These are phyloP conservation scores for Nakazawaea ishiwadae DNA, from an alignment of 805 yeast species.

Conservation along the genomic window DNA sequence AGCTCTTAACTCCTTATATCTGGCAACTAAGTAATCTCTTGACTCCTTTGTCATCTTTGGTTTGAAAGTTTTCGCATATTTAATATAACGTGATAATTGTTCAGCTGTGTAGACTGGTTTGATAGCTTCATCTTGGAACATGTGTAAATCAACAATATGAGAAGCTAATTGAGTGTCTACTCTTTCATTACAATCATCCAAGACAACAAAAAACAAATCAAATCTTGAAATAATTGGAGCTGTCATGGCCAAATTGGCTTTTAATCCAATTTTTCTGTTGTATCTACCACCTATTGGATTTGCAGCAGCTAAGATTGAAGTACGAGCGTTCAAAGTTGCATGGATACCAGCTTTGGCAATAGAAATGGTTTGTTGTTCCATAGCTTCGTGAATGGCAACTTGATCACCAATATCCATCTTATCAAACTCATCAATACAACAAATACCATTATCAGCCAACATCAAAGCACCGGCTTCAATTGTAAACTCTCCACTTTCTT, in stretches of 20 bases:
- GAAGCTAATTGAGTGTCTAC: slow-evolving; percentile 86
- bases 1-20: slow-evolving; percentile 79
- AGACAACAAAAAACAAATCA: slow-evolving; percentile 88
- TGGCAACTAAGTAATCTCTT: slow-evolving; percentile 65
- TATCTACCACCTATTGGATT: slow-evolving; percentile 97
- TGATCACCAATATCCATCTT: slow-evolving; percentile 95
- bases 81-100: slow-evolving; percentile 82
- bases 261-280: slow-evolving; percentile 76
- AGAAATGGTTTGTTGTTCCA: slow-evolving; percentile 99
- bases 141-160: slow-evolving; percentile 90
- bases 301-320: slow-evolving; percentile 97
- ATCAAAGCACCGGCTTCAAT: slow-evolving; percentile 98
- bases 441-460: slow-evolving; percentile 97
- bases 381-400: slow-evolving; percentile 98
- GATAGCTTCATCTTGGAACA: slow-evolving; percentile 86
- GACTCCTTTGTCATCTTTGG: slow-evolving; percentile 85
- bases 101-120: slow-evolving; percentile 86
- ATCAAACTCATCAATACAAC: slow-evolving; percentile 98
- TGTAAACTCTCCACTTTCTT: slow-evolving; percentile 94
- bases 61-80: slow-evolving; percentile 88
- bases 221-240: slow-evolving; percentile 99
- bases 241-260: slow-evolving; percentile 89
- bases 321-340: slow-evolving; percentile 94
- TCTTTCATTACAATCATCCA: slow-evolving; percentile 91
- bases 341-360: slow-evolving; percentile 99